Conservation (phyloP, 2,329 filamentous ascomycete species). For the Fusarium continuum region DNA sequence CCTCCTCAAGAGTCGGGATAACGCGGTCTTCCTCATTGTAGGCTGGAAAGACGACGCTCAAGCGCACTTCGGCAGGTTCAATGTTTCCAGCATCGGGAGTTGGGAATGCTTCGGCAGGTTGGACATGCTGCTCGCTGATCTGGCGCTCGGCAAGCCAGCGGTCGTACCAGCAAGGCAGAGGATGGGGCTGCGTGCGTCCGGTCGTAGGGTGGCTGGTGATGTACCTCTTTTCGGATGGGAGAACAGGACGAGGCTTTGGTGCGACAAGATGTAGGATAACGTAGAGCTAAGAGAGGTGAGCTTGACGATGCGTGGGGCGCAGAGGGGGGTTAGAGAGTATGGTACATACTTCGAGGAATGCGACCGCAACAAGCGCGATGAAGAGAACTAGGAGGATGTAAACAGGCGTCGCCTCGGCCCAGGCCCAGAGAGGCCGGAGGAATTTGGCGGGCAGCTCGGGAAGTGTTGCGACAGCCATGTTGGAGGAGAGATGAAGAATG, state of each 20-base stretch:
- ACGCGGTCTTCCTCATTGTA: conserved; percentile 93
- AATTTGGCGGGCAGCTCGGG: conserved; percentile 48
- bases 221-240: conserved; percentile 85
- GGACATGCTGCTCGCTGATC: conserved; percentile 53
- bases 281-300: conserved; percentile 59
- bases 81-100: conserved; percentile 65
- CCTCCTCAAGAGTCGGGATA: conserved; percentile 86
- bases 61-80: conserved; percentile 79
- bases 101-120: conserved; percentile 51
- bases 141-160: conserved; percentile 71
- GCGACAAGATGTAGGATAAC: conserved; percentile 77
- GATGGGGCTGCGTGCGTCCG: conserved; percentile 49
- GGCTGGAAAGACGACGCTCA: conserved; percentile 92
- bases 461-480: conserved; percentile 31
- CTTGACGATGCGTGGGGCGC: conserved; percentile 6
- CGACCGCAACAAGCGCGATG: conserved; percentile 46
- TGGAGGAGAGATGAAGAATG: conserved; percentile 3
- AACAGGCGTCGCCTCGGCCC: conserved; percentile 51
- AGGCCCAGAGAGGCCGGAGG: conserved; percentile 48
- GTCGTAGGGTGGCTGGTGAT: conserved; percentile 74
- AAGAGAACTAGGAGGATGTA: conserved; percentile 51
- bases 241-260: conserved; percentile 78
- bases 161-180: conserved; percentile 89
- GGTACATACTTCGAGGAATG: conserved; percentile 52
- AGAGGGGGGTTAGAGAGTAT: not conserved